Percentiles rank a stretch among this genome's conserved stretches.
phyloP scores from a whole-genome alignment of 805 yeast species.

The Pachysolen tannophilus region DNA sequence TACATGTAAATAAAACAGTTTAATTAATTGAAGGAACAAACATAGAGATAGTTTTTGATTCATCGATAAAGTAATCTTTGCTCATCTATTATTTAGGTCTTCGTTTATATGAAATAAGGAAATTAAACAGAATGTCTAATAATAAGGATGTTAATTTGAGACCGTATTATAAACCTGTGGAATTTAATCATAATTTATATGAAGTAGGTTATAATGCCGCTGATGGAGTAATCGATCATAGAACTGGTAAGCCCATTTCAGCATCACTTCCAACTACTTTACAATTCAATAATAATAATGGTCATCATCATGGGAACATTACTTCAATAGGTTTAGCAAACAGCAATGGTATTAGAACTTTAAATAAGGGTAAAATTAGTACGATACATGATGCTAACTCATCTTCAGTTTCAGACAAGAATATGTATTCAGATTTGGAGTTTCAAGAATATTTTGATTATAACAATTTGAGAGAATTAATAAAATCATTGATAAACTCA shows the following conservation, averaged over 20 bases:
- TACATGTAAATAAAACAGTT: too few species aligned
- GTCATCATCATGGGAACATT: slow-evolving; percentile 1
- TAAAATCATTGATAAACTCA: slow-evolving; percentile 49
- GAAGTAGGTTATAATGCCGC: slow-evolving; percentile 24
- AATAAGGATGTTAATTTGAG: slow-evolving; percentile 12
- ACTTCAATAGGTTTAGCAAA: slow-evolving; percentile 5
- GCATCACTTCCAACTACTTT: slow-evolving; percentile 20
- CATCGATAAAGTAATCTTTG: too few species aligned
- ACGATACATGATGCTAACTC: slow-evolving; percentile 14
- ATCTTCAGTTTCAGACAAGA: slow-evolving; percentile 17
- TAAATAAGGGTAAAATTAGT: slow-evolving; percentile 12
- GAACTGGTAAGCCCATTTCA: slow-evolving; percentile 25
- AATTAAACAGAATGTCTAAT: too few species aligned
- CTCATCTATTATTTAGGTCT: too few species aligned
- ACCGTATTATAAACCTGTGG: slow-evolving; percentile 23
- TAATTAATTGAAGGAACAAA: too few species aligned
- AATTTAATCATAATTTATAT: slow-evolving; percentile 24
- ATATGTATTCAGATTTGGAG: slow-evolving; percentile 50
- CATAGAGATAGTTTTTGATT: too few species aligned
- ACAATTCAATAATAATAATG: slow-evolving; percentile 8
- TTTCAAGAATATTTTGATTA: slow-evolving; percentile 58
- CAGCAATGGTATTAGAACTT: slow-evolving; percentile 4
- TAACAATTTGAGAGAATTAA: slow-evolving; percentile 46
- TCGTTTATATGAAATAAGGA: too few species aligned
- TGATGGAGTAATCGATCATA: slow-evolving; percentile 26